A percentile compares a stretch with the other conserved stretches of the same genome.
phyloP scores from a whole-genome alignment of 371 early-diverging fungal species.

The Globomyces sp. region DNA sequence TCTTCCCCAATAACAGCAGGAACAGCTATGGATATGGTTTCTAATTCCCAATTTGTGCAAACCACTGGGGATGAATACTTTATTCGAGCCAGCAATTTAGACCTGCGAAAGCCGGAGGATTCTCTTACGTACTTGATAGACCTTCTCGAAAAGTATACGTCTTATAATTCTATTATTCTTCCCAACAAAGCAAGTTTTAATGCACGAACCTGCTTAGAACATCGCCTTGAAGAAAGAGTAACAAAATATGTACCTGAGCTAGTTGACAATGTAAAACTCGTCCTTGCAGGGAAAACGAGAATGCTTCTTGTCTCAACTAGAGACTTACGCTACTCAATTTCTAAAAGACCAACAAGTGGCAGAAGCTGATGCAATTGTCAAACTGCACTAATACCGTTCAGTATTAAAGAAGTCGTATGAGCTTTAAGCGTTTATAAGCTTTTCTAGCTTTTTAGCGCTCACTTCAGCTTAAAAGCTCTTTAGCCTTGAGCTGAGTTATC shows the following conservation, averaged over 20 bases:
- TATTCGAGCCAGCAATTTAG: conserved; percentile 8
- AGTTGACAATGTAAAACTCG: conserved; percentile 24
- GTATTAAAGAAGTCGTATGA: no score
- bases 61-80: conserved; percentile 6
- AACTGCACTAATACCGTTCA: no score
- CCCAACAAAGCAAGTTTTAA: conserved; percentile 20
- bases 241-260: conserved; percentile 20
- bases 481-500: no score
- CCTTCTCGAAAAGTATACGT: conserved; percentile 10
- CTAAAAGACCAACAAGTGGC: conserved; percentile 9
- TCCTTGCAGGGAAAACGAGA: conserved; percentile 33
- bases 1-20: background rate
- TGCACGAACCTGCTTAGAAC: conserved; percentile 30
- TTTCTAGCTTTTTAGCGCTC: no score
- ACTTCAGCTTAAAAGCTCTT: no score
- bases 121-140: background rate
- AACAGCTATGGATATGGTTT: conserved; percentile 5
- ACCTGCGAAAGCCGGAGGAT: background rate
- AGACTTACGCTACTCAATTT: conserved; percentile 10
- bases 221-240: conserved; percentile 27
- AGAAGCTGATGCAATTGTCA: conserved; percentile 7
- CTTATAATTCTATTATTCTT: background rate
- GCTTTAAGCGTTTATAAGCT: no score
- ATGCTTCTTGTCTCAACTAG: conserved; percentile 18
- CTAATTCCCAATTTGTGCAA: conserved; percentile 1